These are phyloP conservation scores for Lepidium africanum DNA, from an alignment of 345 rosid genomes.

Conservation along the genomic window DNA sequence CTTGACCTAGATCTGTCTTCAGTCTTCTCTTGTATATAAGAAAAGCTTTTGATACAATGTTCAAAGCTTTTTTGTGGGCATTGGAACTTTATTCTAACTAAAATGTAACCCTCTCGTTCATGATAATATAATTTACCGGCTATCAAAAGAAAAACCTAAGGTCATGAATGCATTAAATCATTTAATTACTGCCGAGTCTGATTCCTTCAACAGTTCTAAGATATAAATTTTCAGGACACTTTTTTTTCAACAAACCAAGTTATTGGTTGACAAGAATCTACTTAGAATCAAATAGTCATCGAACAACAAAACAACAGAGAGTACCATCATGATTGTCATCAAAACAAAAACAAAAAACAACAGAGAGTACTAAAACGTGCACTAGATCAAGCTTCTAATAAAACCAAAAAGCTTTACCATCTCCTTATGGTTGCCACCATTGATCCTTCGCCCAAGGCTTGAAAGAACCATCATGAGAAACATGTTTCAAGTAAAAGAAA, in stretches of 20 bases:
- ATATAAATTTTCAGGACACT: not conserved
- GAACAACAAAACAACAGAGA: not conserved
- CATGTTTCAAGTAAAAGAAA: constrained; percentile 22
- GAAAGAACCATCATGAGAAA: constrained; percentile 19
- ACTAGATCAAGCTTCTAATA: not conserved
- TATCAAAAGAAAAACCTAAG: no score
- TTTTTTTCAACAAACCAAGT: not conserved
- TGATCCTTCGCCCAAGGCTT: constrained; percentile 10
- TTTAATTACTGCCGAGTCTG: not conserved
- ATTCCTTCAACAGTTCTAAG: not conserved
- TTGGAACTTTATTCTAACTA: no score
- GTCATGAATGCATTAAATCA: not conserved
- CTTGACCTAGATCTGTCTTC: no score
- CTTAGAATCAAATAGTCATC: not conserved
- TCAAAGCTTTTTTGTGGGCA: not conserved
- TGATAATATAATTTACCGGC: no score
- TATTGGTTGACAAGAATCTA: not conserved
- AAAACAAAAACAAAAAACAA: not conserved
- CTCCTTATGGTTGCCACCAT: not conserved
- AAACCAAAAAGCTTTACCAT: not conserved
- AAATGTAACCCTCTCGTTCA: no score
- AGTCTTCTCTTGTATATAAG: not conserved
- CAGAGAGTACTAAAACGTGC: not conserved
- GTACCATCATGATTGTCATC: no score
- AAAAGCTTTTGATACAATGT: not conserved